Evolutionary conservation across 805 yeast species (phyloP), one percentile per base, ranked within the genome.

Genomic region (Wickerhamiella siamensis): DNA sequence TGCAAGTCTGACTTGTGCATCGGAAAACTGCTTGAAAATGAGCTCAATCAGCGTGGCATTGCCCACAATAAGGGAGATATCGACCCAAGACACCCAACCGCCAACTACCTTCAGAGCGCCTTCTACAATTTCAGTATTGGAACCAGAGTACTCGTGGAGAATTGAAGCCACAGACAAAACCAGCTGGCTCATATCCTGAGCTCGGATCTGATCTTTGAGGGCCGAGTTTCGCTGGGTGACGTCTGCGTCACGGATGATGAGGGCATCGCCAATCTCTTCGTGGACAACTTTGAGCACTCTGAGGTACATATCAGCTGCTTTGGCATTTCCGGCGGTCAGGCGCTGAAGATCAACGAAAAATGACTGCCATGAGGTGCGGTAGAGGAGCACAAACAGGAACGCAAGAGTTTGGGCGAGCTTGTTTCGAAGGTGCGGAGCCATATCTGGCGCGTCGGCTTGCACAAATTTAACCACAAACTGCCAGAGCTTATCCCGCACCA

Each of bases 41-140:
- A 72, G 55, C 22, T 48, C 51, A 21, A 66, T 60, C 51, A 83
- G 63, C 50, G 72, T 77, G 18, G 72, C 72, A 27, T 71, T 68
- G 39, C 74, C 74, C 24, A 86, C 69, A 42, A 88, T 74, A 51
- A 83, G 65, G 42, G 77, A 67, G 46, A 87, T 77, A 57, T 83
- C 93, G 58, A 87, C 83, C 98, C 99, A 91, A 19, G 87, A 77
- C 19, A 86, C 81, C 71, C 81, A 91, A 10, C 75, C 75, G 9
- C 96, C 96, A 43, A 91, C 74, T 42, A 76, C 76, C 40, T 67
- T 67, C 39, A 84, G 67, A 5, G 75, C 63, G 45, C 71, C 71
- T 47, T 70, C 74, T 53, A 82, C 51, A 47, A 80, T 69, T 45
- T 74, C 75, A 48, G 53, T 47, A 10, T 50, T 47, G 39, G 62